Evolutionary conservation across 192 early-diverging fungal species (phyloP), one percentile per base, ranked within the genome.

Genomic region (Gonapodya sp.): DNA sequence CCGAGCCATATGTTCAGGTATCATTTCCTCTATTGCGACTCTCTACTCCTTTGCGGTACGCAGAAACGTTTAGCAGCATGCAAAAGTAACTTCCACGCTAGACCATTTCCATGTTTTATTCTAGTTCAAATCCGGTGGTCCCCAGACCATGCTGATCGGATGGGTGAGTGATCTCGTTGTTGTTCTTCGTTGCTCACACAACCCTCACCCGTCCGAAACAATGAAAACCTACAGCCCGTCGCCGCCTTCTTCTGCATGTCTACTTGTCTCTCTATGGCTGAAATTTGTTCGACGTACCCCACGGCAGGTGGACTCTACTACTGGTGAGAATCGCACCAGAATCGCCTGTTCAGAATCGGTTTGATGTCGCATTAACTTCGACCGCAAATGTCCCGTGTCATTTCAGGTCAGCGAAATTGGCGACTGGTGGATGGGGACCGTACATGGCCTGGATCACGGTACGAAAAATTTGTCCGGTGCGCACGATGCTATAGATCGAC

Each of bases 221-320:
- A 64, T 24, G 8, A 8, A 8, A 8, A 64, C 46, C 24, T 64
- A 64, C 46, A 64, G 89, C 35, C 89, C 73, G 80, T 86, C 35
- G 86, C 85, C 18, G 84, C 83, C 31, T 33, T 85, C 78, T 86
- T 89, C 64, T 87, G 88, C 0, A 82, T 87, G 64, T 72, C 83
- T 24, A 82, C 88, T 34, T 85, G 86, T 1, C 73, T 85, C n/a
- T 87, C 86, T 8, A 73, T 90, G 79, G 89, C 88, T 34, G 89
- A 90, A 81, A 90, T 90, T 73, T 90, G 89, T 78, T 83, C 82
- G 33, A 87, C 88, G 36, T 89, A 85, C 74, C 87, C 88, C 24
- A 88, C 88, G 0, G 88, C 87, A 0, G 87, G 87, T 35, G 88
- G 88, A 73, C 80, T 89, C 8, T 89, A 89, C 83, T 89, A 64